Percentiles rank a stretch among this genome's conserved stretches.
Evolutionary conservation across 2,329 filamentous ascomycete genomes (phyloP).

Genomic region (Pseudogymnoascus sp.): DNA sequence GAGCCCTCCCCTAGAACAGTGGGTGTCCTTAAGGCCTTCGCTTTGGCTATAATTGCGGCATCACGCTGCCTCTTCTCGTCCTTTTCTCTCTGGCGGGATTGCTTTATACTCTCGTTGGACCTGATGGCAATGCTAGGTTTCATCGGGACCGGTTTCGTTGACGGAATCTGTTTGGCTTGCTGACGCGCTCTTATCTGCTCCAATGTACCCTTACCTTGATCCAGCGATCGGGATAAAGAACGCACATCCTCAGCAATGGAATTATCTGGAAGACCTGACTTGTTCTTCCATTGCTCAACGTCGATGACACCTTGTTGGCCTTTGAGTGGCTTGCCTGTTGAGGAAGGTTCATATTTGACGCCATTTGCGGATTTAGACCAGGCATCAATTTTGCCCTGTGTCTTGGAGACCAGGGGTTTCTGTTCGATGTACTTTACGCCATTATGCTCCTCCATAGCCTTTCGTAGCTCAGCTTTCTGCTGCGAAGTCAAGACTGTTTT

Average conservation of each 20-base stretch:
- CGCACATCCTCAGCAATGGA: slow-evolving; percentile 8
- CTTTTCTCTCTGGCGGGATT: slow-evolving; percentile 58
- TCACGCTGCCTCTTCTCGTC: slow-evolving; percentile 69
- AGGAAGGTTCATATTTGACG: slow-evolving; percentile 25
- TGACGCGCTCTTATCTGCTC: slow-evolving; percentile 13
- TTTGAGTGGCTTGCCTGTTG: neutral
- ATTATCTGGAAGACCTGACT: neutral
- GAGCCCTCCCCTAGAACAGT: slow-evolving; percentile 69
- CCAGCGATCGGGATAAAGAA: slow-evolving; percentile 11
- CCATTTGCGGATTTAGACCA: slow-evolving; percentile 50
- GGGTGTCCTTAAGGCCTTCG: slow-evolving; percentile 53
- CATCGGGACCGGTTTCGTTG: slow-evolving; percentile 26
- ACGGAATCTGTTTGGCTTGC: slow-evolving; percentile 22
- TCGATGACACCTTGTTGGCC: slow-evolving; percentile 11
- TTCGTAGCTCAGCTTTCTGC: slow-evolving; percentile 76
- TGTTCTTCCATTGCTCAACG: slow-evolving; percentile 10
- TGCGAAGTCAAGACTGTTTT: slow-evolving; percentile 74
- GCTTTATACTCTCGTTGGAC: slow-evolving; percentile 19
- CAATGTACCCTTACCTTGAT: slow-evolving; percentile 10
- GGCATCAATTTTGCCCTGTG: slow-evolving; percentile 53
- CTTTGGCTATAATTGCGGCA: slow-evolving; percentile 61
- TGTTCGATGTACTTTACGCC: slow-evolving; percentile 45
- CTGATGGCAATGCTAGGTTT: slow-evolving; percentile 20
- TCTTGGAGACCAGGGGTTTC: slow-evolving; percentile 38
- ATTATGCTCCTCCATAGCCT: slow-evolving; percentile 53